Conservation (phyloP, 2,329 filamentous ascomycete species). For the Ophiostoma pallidulum region DNA sequence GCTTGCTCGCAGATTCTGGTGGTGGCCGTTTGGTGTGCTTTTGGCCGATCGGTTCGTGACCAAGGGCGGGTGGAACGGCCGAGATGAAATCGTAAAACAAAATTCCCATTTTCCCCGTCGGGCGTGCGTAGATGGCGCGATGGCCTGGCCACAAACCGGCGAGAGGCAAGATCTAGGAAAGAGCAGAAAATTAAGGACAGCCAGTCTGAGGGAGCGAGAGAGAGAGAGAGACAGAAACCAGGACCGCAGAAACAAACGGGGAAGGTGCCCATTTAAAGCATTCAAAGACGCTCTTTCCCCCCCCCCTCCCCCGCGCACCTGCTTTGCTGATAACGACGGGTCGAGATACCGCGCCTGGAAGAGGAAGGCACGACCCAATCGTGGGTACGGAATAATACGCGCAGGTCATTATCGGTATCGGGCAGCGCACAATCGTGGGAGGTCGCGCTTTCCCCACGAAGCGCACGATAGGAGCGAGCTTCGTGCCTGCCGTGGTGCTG, state of each 20-base stretch:
- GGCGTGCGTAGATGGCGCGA: neutral
- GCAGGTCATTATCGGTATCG: conserved; percentile 8
- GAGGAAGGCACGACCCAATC: conserved; percentile 2
- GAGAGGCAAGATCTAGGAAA: too few species aligned
- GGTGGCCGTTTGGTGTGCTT: too few species aligned
- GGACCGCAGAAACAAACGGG: neutral
- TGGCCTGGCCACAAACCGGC: neutral
- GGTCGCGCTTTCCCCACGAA: neutral
- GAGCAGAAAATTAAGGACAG: too few species aligned
- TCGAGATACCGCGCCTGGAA: neutral
- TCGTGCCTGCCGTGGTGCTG: too few species aligned
- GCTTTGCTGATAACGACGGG: conserved; percentile 6
- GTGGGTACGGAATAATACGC: conserved; percentile 7
- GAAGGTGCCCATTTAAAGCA: conserved; percentile 1
- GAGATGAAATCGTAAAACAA: too few species aligned
- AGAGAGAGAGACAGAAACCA: too few species aligned
- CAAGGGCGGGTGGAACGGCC: too few species aligned
- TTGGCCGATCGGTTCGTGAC: too few species aligned
- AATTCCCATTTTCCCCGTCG: too few species aligned
- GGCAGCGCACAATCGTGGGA: too few species aligned
- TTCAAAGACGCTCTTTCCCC: neutral
- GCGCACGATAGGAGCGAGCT: neutral
- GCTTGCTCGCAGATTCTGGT: neutral
- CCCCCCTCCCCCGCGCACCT: conserved; percentile 1
- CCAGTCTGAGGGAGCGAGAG: too few species aligned